Base-by-base conservation (phyloP, 208 protist genomes). In the Leishmania mexicana region DNA sequence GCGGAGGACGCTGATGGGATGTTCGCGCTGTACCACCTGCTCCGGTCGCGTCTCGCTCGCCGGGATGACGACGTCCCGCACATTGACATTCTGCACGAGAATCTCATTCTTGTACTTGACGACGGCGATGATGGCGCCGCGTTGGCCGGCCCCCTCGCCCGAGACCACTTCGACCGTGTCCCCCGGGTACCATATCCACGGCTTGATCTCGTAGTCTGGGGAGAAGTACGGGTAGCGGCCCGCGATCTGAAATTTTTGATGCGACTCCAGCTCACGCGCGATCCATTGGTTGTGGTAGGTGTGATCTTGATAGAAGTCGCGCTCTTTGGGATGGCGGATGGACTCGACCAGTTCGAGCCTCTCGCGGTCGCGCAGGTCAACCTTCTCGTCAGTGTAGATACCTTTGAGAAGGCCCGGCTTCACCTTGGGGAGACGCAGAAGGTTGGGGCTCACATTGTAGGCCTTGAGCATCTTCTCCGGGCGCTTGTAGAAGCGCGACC, bases 281-380 rank as follows among this genome's bases (percentile, higher is more conserved):
- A 95, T 83, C 93, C 95, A 97, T 83, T 96, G 93, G 79, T 96
- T 96, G 88, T 97, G 95, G 87, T 96, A 97, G 42, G 95, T 97
- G 92, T 97, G 95, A 64, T 97, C 95, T 81, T 97, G 95, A 79
- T 97, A 97, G 83, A 97, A 97, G 76, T 97, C 95, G 13, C 93
- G 88, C 78, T 97, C 95, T n/a, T 85, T 78, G 1, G 95, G 95
- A 85, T 96, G 92, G 28, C 95, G 95, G 31, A 97, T 94, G 45
- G 88, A 78, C 86, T 97, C 95, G 3, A 96, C 75, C 79, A 96
- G 79, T 78, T 96, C 93, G 35, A 97, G 83, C 19, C 92, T 85
- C 80, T 97, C 91, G 35, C 89, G 87, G 64, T 96, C 92, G 21
- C 92, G 88, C 71, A 97, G 85, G 81, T 97, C 95, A 0, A 95